Conservation (phyloP, 345 rosid genomes). For the Populus alba region DNA sequence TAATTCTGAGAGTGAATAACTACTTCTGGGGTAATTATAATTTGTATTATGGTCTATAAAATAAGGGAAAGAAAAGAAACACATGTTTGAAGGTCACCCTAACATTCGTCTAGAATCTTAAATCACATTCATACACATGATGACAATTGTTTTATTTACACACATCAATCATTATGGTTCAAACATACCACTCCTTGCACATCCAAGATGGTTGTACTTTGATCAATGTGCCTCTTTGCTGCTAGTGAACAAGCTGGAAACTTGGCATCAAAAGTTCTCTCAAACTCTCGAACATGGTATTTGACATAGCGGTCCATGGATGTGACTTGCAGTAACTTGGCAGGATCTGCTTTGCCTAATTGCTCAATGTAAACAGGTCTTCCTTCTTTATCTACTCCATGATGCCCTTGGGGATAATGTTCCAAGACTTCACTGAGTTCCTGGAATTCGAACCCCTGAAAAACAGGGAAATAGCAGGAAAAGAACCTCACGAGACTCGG, state of each 20-base stretch:
- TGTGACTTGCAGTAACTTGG: slow-evolving; percentile 91
- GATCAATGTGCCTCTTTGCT: slow-evolving; percentile 85
- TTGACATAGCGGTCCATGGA: slow-evolving; percentile 83
- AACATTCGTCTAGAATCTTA: background rate
- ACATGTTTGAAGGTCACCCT: background rate
- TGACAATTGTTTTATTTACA: background rate
- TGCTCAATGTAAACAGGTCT: slow-evolving; percentile 91
- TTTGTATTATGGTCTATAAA: background rate
- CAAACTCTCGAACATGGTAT: slow-evolving; percentile 92
- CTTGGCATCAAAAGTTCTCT: slow-evolving; percentile 70
- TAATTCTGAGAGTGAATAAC: background rate
- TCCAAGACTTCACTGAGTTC: slow-evolving; percentile 64
- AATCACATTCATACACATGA: background rate
- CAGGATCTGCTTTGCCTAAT: slow-evolving; percentile 77
- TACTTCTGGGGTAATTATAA: background rate
- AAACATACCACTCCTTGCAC: slow-evolving; percentile 96
- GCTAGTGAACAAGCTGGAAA: slow-evolving; percentile 89
- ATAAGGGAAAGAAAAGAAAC: background rate
- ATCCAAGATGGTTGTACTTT: slow-evolving; percentile 93
- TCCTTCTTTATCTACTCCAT: slow-evolving; percentile 91
- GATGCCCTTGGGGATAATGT: slow-evolving; percentile 91
- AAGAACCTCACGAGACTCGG: slow-evolving; percentile 1
- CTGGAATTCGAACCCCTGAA: slow-evolving; percentile 72
- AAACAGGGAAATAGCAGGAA: slow-evolving; percentile 4
- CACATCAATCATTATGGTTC: background rate